Evolutionary conservation across 306 rosid species (phyloP), one percentile per base, ranked within the genome.

Genomic region (Cajanus cajan): DNA sequence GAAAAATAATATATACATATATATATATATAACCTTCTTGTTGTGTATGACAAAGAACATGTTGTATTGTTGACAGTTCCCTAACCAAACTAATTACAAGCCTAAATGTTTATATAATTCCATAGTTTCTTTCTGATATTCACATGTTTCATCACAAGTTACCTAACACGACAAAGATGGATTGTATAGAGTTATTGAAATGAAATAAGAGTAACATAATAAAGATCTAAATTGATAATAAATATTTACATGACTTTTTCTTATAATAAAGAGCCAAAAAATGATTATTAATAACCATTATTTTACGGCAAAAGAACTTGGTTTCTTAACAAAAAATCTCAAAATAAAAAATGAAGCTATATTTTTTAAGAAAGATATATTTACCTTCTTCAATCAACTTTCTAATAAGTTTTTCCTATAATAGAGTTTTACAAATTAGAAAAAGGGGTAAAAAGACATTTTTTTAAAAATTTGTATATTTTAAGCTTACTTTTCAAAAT

Each of bases 11-110:
- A n/a, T n/a, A n/a, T n/a, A n/a, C n/a, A 51, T 8, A 40, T 8
- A 8, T 28, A 40, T 40, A 40, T 40, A 40, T 40, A 40, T 7
- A 50, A 43, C 15, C 5, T 50, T 4, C 1, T 8, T 52, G 4
- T 3, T 0, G 15, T 24, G 19, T 4, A 24, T 74, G 64, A 19
- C 59, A 51, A 40, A 73, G 59, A 47, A 48, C 15, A 2, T 25
- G 22, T 24, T 8, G 61, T 19, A 22, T 12, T 63, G 45, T 76
- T 50, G 25, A n/a, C n/a, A n/a, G n/a, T n/a, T n/a, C n/a, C n/a
- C n/a, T n/a, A n/a, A n/a, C n/a, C n/a, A n/a, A 79, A 55, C 52
- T 41, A 10, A 52, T 33, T 22, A 34, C 82, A 70, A 37, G 36
- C 41, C 57, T 10, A 36, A 40, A 76, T n/a, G 34, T 45, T 24